Evolutionary conservation across 2,329 filamentous ascomycete genomes (phyloP), one percentile per base, ranked within the genome.

Genomic region (Raffaelea albimanens): DNA sequence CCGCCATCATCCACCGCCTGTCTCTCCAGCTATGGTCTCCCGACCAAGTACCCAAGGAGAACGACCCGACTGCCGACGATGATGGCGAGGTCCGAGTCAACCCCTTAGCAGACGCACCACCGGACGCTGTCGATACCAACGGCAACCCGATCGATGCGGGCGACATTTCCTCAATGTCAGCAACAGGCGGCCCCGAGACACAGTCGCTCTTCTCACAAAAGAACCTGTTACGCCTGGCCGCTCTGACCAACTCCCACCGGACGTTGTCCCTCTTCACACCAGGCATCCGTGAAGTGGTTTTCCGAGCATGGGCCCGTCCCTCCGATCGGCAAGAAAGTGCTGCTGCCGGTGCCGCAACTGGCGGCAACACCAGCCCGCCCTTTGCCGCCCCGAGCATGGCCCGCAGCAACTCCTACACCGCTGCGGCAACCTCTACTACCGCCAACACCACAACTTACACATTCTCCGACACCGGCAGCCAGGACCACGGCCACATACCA

Each of bases 141-240:
- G 88, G 87, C 44, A 87, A 89, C 57, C 74, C 84, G 2, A 65
- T 95, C 45, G 86, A 90, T 57, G 75, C 84, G 10, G 80, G 78
- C 44, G 80, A 88, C 53, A 82, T 91, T 47, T 85, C 87, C 0
- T 81, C 83, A 3, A 69, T 95, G 46, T 84, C 85, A 0, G 71
- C 95, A 9, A 87, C 96, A 54, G 82, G 84, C 18, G 81, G 84
- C 4, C 75, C 84, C 7, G 90, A 95, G 60, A 80, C 85, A 19
- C 88, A 95, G 62, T 89, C 88, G 0, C 76, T 95, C 5, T 97
- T 98, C 63, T 97, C 91, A 0, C 88, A 95, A 60, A 95, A 95
- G 74, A 97, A 95, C 58, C 71, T 97, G 34, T 67, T 95, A 21
- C 83, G 87, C 44, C 72, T 98, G 13, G 87, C 85, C 21, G 80